Evolutionary conservation across 75 land plant species (phyloP).

Genomic region (Sequoia sempervirens): DNA sequence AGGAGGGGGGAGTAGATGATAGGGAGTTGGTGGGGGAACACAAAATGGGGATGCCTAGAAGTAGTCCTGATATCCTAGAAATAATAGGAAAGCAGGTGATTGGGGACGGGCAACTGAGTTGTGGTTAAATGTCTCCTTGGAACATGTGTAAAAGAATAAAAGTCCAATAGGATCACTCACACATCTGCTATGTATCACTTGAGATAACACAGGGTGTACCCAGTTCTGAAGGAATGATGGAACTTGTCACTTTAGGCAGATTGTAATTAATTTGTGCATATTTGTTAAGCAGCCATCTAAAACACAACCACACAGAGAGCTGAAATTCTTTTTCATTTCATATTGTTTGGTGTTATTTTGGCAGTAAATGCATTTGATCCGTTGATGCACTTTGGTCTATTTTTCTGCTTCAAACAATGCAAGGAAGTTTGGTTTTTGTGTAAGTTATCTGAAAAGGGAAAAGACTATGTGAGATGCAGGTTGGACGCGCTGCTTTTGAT

Average conservation of each 20-base stretch:
- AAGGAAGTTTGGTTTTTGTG: conserved; percentile 3
- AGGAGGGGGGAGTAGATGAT: no score
- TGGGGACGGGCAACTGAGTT: background rate
- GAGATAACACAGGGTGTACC: background rate
- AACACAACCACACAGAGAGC: background rate
- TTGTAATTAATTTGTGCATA: background rate
- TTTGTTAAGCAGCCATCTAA: background rate
- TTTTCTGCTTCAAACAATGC: background rate
- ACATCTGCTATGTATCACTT: background rate
- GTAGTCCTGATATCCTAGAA: background rate
- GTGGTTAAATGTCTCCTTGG: background rate
- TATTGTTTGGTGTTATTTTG: background rate
- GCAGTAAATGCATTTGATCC: background rate
- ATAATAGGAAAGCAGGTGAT: background rate
- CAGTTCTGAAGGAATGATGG: background rate
- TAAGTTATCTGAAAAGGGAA: background rate
- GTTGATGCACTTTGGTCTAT: background rate
- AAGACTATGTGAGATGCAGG: conserved; percentile 14
- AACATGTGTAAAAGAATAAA: background rate
- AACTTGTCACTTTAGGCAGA: background rate
- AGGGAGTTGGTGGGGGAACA: background rate
- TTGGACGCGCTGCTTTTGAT: conserved; percentile 77
- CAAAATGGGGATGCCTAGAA: background rate
- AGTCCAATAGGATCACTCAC: background rate
- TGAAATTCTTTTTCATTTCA: background rate